Evolutionary conservation across 257 asterid species (phyloP).

Genomic region (Fraxinus excelsior): DNA sequence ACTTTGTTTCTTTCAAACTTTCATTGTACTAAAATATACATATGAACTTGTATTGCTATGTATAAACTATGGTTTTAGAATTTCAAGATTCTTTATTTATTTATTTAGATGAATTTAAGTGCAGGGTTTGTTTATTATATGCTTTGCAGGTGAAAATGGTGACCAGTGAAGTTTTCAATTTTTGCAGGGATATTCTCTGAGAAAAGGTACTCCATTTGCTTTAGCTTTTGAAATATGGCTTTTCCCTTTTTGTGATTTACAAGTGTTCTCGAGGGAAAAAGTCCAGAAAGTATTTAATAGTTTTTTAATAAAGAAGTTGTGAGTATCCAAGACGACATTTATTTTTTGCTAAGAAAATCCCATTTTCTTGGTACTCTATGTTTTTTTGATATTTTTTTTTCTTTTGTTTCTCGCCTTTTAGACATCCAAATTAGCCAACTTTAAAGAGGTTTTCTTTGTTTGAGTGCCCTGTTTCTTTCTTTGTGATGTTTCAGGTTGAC

Average conservation of each 20-base stretch:
- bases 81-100: conserved; percentile 34
- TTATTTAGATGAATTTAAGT: conserved; percentile 8
- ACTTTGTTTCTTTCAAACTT: conserved; percentile 40
- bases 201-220: conserved; percentile 43
- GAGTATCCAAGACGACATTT: conserved; percentile 24
- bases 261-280: conserved; percentile 16
- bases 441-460: no score
- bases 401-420: no score
- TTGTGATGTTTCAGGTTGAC: conserved; percentile 40
- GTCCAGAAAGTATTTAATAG: not conserved
- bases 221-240: conserved; percentile 15
- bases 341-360: no score
- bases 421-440: no score
- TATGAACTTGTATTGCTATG: conserved; percentile 14
- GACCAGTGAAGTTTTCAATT: conserved; percentile 33
- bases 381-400: no score
- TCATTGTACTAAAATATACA: conserved; percentile 17
- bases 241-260: conserved; percentile 20
- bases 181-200: conserved; percentile 35
- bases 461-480: conserved; percentile 22
- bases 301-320: conserved; percentile 6
- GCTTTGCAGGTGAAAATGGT: conserved; percentile 30
- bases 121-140: conserved; percentile 12
- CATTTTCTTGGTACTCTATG: no score
- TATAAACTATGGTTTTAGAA: conserved; percentile 26